A percentile compares a stretch with the other conserved stretches of the same genome.
Evolutionary conservation across 805 yeast species (phyloP).

Genomic region (Pichia ethanolica): DNA sequence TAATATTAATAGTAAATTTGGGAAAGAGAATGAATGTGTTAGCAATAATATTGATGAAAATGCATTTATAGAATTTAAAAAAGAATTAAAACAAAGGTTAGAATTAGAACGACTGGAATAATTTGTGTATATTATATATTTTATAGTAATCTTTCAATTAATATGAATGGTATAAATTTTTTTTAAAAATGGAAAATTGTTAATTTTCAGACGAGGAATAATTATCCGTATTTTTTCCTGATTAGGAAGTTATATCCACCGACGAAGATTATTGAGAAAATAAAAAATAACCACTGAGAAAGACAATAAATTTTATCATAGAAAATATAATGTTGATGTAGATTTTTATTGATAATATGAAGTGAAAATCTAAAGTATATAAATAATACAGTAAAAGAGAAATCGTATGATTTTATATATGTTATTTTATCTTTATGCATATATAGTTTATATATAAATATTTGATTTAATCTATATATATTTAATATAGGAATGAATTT

Average conservation of each 20-base stretch:
- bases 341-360: too few species aligned
- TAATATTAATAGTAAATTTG: not conserved
- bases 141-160: too few species aligned
- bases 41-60: slow-evolving; percentile 3
- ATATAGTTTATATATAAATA: too few species aligned
- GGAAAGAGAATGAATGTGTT: not conserved
- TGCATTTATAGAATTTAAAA: slow-evolving; percentile 10
- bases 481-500: too few species aligned
- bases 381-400: too few species aligned
- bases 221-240: not conserved
- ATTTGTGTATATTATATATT: not conserved
- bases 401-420: not conserved
- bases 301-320: too few species aligned
- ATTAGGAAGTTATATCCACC: not conserved
- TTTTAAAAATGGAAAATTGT: not conserved
- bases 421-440: too few species aligned
- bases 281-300: too few species aligned
- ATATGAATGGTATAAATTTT: not conserved
- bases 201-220: too few species aligned
- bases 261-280: not conserved
- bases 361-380: too few species aligned
- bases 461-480: too few species aligned
- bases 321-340: too few species aligned
- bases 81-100: slow-evolving; percentile 16
- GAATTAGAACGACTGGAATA: slow-evolving; percentile 11